Evolutionary conservation across 192 early-diverging fungal genomes (phyloP).

Genomic region (Umbelopsis sp.): DNA sequence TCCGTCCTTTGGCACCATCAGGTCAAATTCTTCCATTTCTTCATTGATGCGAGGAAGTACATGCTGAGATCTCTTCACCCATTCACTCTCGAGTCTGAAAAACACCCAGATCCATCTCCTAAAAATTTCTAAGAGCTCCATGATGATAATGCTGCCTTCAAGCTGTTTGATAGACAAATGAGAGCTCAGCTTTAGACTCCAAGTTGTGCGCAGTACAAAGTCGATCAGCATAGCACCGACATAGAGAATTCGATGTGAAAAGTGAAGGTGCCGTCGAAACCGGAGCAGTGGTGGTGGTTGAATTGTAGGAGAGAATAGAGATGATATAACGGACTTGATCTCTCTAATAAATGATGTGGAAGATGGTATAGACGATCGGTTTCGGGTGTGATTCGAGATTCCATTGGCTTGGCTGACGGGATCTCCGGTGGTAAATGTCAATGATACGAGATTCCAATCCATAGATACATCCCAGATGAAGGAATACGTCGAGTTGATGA

Average conservation of each 20-base stretch:
- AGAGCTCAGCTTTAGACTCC: conserved; percentile 76
- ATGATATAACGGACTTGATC: not conserved
- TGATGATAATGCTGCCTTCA: conserved; percentile 70
- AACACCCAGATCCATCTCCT: conserved; percentile 95
- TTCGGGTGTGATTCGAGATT: conserved; percentile 2
- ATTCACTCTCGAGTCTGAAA: conserved; percentile 86
- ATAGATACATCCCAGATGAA: conserved; percentile 95
- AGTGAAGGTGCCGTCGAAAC: conserved; percentile 69
- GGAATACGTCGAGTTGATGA: conserved; percentile 90
- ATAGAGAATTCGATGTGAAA: conserved; percentile 65
- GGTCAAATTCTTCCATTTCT: not conserved
- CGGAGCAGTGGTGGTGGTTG: conserved; percentile 33
- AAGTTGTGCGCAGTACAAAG: conserved; percentile 81
- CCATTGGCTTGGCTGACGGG: not conserved
- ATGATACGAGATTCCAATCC: conserved; percentile 78
- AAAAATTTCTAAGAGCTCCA: conserved; percentile 81
- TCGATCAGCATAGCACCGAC: conserved; percentile 80
- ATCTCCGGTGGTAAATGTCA: conserved; percentile 10
- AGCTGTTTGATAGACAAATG: conserved; percentile 64
- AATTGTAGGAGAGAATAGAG: conserved; percentile 6
- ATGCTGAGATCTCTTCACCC: conserved; percentile 48
- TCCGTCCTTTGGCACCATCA: conserved; percentile 5
- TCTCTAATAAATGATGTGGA: not conserved
- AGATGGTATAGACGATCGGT: not conserved
- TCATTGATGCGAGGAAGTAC: not conserved